phyloP scores from a whole-genome alignment of 345 rosid species.

The Triadica sebifera region DNA sequence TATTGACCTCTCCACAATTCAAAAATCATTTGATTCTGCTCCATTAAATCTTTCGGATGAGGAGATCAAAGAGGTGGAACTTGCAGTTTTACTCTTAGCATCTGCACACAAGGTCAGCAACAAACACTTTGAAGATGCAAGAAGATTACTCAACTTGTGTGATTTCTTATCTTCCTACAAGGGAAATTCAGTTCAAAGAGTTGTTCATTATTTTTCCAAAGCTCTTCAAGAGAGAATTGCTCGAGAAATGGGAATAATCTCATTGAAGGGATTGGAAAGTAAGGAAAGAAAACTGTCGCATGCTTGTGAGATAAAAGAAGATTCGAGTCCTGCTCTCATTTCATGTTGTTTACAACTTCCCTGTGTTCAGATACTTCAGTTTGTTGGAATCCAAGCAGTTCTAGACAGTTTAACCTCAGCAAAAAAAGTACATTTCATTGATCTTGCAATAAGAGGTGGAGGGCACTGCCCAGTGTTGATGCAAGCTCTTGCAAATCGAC shows the following conservation, averaged over 20 bases:
- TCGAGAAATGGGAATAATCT: neutral
- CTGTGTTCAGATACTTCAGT: neutral
- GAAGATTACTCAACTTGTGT: neutral
- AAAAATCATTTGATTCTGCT: neutral
- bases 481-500: conserved; percentile 46
- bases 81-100: neutral
- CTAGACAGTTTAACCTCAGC: conserved; percentile 39
- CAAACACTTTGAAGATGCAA: neutral
- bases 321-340: neutral
- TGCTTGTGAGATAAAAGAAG: neutral
- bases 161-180: conserved; percentile 1
- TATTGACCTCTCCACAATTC: conserved; percentile 5
- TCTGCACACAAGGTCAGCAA: neutral
- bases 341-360: conserved; percentile 1
- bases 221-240: conserved; percentile 1
- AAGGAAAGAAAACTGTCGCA: neutral
- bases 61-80: conserved; percentile 7
- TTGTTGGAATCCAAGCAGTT: conserved; percentile 48
- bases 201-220: neutral
- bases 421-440: conserved; percentile 44
- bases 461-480: conserved; percentile 46
- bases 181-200: conserved; percentile 4
- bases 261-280: neutral
- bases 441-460: conserved; percentile 38
- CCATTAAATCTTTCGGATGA: neutral